A percentile compares a stretch with the other conserved stretches of the same genome.
phyloP scores from a whole-genome alignment of 2,329 filamentous ascomycete genomes.

The Alternaria longipes region DNA sequence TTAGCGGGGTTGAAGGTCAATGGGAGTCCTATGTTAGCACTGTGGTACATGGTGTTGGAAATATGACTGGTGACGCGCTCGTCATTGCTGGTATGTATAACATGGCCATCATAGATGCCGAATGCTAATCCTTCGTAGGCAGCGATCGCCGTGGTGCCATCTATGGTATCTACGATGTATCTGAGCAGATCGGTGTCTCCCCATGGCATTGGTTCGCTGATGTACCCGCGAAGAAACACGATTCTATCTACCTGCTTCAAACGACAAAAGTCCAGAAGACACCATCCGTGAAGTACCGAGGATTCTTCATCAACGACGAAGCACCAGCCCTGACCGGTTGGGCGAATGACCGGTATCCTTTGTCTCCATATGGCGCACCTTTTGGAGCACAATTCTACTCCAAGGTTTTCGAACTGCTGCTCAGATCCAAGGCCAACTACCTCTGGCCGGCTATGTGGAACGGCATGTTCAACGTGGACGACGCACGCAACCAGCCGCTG shows the following conservation, averaged over 20 bases:
- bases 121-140: slow-evolving; percentile 32
- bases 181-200: slow-evolving; percentile 77
- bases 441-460: slow-evolving; percentile 78
- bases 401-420: slow-evolving; percentile 74
- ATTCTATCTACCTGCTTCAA: slow-evolving; percentile 65
- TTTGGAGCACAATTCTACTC: slow-evolving; percentile 71
- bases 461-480: slow-evolving; percentile 76
- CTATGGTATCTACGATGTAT: slow-evolving; percentile 75
- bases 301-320: slow-evolving; percentile 76
- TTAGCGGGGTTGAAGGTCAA: slow-evolving; percentile 65
- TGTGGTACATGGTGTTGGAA: slow-evolving; percentile 66
- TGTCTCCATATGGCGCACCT: slow-evolving; percentile 55
- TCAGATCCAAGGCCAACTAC: slow-evolving; percentile 76
- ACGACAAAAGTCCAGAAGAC: slow-evolving; percentile 65
- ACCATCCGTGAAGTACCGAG: slow-evolving; percentile 72
- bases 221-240: slow-evolving; percentile 62
- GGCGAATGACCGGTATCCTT: slow-evolving; percentile 65
- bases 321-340: slow-evolving; percentile 73
- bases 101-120: neutral
- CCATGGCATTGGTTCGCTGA: slow-evolving; percentile 77
- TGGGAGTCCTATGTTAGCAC: slow-evolving; percentile 75
- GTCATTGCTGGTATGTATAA: slow-evolving; percentile 66
- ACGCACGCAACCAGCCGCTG: slow-evolving; percentile 71
- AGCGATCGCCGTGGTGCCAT: slow-evolving; percentile 74
- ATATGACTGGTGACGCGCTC: slow-evolving; percentile 66